A percentile compares a stretch with the other conserved stretches of the same genome.
Conservation (phyloP, 148 eudicot genomes). For the Hydrangea macrophylla region DNA sequence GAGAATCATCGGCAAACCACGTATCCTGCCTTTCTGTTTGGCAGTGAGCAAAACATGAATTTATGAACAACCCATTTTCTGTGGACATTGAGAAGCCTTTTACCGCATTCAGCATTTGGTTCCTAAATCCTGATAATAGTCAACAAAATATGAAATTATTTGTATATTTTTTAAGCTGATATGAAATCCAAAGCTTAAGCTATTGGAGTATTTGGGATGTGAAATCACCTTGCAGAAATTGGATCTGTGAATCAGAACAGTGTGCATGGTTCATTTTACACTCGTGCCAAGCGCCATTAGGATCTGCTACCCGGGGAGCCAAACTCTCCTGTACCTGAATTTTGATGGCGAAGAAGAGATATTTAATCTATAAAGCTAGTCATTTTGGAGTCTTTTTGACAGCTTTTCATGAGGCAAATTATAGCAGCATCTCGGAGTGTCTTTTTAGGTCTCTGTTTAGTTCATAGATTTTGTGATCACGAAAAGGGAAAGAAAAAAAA, state of each 20-base stretch:
- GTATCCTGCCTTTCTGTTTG: conserved; percentile 98
- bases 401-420: not conserved
- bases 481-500: no score
- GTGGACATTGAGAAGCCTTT: conserved; percentile 47
- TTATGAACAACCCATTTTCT: conserved; percentile 74
- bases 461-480: no score
- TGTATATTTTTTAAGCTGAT: not conserved
- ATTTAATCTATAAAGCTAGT: not conserved
- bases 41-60: conserved; percentile 98
- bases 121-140: conserved; percentile 59
- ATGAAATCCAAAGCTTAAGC: not conserved
- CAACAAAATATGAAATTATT: not conserved
- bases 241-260: conserved; percentile 73
- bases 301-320: conserved; percentile 79
- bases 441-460: not conserved
- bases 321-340: conserved; percentile 75
- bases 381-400: not conserved
- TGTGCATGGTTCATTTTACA: conserved; percentile 64
- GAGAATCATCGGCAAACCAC: conserved; percentile 92
- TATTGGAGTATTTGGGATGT: not conserved
- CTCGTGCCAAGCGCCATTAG: conserved; percentile 59
- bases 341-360: not conserved
- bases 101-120: conserved; percentile 65
- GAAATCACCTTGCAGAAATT: conserved; percentile 71
- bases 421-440: not conserved